Conservation (phyloP, 202 grass and related monocot genomes). For the Bolboschoenoplectus hybrid region DNA sequence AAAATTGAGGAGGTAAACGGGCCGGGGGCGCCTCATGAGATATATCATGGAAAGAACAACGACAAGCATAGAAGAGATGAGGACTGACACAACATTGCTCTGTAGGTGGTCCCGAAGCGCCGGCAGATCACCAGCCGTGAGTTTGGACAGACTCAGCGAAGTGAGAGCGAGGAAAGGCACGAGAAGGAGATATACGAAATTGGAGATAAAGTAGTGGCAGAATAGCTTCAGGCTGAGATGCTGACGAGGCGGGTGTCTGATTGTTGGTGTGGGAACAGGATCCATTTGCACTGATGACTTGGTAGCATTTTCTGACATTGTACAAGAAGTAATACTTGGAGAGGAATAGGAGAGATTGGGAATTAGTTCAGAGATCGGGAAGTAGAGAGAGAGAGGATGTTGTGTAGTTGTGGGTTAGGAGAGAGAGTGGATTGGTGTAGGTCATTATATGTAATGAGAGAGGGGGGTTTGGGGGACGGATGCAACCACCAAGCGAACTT, state of each 20-base stretch:
- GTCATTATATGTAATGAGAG: slow-evolving; percentile 15
- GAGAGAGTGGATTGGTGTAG: slow-evolving; percentile 18
- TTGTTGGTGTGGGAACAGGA: not conserved
- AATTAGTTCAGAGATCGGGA: not conserved
- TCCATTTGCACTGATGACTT: not conserved
- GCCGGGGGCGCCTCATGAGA: slow-evolving; percentile 52
- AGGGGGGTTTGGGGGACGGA: slow-evolving; percentile 41
- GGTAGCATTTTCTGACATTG: not conserved
- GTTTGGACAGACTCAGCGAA: not conserved
- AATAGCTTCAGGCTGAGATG: slow-evolving; percentile 42
- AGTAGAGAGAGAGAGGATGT: slow-evolving; percentile 20
- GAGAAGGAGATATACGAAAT: slow-evolving; percentile 46
- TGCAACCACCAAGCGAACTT: slow-evolving; percentile 47
- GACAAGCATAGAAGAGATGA: not conserved
- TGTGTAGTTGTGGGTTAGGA: not conserved
- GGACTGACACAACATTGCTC: slow-evolving; percentile 3
- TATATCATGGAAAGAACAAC: slow-evolving; percentile 35
- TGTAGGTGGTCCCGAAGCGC: not conserved
- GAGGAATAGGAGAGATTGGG: not conserved
- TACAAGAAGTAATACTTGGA: not conserved
- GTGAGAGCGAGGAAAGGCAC: not conserved
- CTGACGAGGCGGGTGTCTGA: slow-evolving; percentile 16
- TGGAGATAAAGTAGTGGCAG: slow-evolving; percentile 56
- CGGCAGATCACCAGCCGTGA: slow-evolving; percentile 28
- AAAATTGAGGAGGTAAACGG: slow-evolving; percentile 85